Evolutionary conservation across 176 grass and related monocot species (phyloP), one percentile per base, ranked within the genome.

Genomic region (Oryza coarctata): DNA sequence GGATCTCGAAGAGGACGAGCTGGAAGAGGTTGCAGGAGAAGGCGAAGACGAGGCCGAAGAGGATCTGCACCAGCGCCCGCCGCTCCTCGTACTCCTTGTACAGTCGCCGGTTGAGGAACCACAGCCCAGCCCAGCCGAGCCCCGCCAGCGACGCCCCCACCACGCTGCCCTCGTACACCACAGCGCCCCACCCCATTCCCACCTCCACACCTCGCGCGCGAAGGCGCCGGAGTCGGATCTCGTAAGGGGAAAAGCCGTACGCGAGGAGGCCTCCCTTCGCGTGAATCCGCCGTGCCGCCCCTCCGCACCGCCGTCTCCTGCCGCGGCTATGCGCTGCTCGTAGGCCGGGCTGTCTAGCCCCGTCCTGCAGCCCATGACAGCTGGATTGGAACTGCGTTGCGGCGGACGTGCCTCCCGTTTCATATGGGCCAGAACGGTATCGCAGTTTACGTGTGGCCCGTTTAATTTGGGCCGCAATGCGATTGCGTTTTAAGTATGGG

Each of bases 1-100:
- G 96, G 90, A 99, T 99, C 96, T 95, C 96, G 80, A 99, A 98
- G 87, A 98, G 96, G 35, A 98, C 89, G 71, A 98, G 93, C 89
- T 95, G 79, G 84, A 98, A 99, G 79, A 95, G 93, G 87, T 99
- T 95, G 89, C 96, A 99, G 86, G 96, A 95, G 90, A 99, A 95
- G 91, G 96, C 96, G 85, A 99, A 99, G 85, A 99, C 93, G 84
- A 95, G 87, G 86, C 96, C 94, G 87, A 99, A 99, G 90, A 99
- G 92, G 91, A 99, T 93, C 89, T 99, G 96, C 73, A 99, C 96
- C 69, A 95, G 91, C 43, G 87, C 93, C 79, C 93, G 87, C 76
- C 94, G 94, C 90, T 99, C 93, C 82, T 99, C 93, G 90, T 99
- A 95, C 89, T 99, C 96, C 91, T 94, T 99, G 90, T 99, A 99